Conservation (phyloP, 169 alveolate genomes). For the Plasmodium blacklocki region DNA sequence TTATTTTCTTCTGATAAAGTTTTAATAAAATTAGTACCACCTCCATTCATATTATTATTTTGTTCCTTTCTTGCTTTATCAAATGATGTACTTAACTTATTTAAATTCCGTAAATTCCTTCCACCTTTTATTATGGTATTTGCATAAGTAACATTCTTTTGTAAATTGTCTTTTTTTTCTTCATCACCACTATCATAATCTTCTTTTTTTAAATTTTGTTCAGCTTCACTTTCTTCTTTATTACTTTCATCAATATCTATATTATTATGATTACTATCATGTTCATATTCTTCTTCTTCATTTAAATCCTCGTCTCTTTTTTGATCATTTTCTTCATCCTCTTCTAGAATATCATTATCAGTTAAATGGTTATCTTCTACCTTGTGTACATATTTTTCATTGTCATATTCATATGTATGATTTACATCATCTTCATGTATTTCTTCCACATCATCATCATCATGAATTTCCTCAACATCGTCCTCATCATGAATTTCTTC, state of each 20-base stretch:
- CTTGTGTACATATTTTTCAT: neutral
- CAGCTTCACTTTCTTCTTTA: neutral
- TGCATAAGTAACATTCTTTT: neutral
- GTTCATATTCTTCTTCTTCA: slow-evolving; percentile 5
- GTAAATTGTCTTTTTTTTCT: neutral
- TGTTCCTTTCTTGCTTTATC: slow-evolving; percentile 4
- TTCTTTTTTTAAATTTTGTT: neutral
- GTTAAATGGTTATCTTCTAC: too few species aligned
- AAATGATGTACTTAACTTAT: slow-evolving; percentile 2
- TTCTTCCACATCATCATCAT: too few species aligned
- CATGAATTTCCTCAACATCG: too few species aligned
- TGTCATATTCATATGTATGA: neutral
- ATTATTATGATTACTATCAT: neutral
- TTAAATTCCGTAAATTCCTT: slow-evolving; percentile 33
- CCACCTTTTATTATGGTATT: slow-evolving; percentile 37
- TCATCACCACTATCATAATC: neutral
- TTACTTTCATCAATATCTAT: neutral
- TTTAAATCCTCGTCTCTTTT: neutral
- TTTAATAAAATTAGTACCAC: neutral
- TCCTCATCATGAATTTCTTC: too few species aligned
- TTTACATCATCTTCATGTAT: neutral
- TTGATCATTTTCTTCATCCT: slow-evolving; percentile 2
- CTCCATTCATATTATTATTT: neutral
- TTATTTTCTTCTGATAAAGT: neutral
- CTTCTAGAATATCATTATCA: neutral